Base-by-base conservation (phyloP, 352 stramenopile species). In the Phytophthora agathidicida region DNA sequence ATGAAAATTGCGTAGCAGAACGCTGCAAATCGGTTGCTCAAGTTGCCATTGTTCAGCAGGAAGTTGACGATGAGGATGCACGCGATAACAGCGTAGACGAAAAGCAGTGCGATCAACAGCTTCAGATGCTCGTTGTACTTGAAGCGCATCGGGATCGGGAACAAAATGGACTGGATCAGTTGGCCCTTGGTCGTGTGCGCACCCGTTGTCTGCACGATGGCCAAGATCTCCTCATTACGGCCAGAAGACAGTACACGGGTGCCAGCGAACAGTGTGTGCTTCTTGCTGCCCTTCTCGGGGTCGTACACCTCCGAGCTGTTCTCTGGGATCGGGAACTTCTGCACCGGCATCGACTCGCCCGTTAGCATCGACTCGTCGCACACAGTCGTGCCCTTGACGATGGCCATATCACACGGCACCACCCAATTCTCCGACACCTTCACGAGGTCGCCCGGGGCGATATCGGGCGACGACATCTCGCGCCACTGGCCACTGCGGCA, bases 111-210 rank as follows among this genome's bases (percentile, higher is more conserved):
- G 19, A 93, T 68, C 17, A 91, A 69, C 49, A 77, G 60, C 38
- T 79, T 74, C 16, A 95, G 68, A 60, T 95, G 80, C 23, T 81
- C 66, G 56, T 95, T 78, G 60, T 91, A 93, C 54, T 95, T 90
- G 67, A 95, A 93, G 24, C 83, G 66, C 59, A 91, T 77, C 14
- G 73, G 74, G 17, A 84, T 41, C n/a, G 83, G 87, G 32, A 79
- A 91, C 36, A 93, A 50, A 43, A 95, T 87, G 11, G 81, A 77
- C 30, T 80, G 65, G 27, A 95, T 68, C 24, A 93, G 47, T n/a
- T n/a, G n/a, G n/a, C n/a, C n/a, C n/a, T n/a, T n/a, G n/a, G n/a
- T n/a, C n/a, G n/a, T n/a, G n/a, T 81, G 80, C 0, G 83, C 82
- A 26, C 77, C 76, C 23, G 83, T 93, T 10, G 70, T 67, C 16